These are phyloP conservation scores for Microcyclospora pomicola DNA, from an alignment of 2,329 filamentous ascomycete genomes.

Conservation along the genomic window DNA sequence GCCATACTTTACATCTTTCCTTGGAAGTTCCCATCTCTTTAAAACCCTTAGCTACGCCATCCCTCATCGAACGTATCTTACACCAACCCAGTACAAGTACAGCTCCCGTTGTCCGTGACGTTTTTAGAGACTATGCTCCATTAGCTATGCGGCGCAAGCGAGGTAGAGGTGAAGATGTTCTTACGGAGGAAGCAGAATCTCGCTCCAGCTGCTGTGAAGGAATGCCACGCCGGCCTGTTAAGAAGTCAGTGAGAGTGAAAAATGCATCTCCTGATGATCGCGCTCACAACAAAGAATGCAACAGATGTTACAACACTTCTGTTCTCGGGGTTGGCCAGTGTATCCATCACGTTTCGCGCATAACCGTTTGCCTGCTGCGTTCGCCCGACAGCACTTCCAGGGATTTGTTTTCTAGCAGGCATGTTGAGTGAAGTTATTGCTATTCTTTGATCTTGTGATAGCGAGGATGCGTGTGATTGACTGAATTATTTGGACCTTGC, in stretches of 20 bases:
- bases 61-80: too few species aligned
- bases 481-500: too few species aligned
- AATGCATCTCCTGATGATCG: background rate
- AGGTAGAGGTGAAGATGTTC: constrained; percentile 5
- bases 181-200: constrained; percentile 37
- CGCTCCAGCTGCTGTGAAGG: constrained; percentile 39
- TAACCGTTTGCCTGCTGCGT: constrained; percentile 22
- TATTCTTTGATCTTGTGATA: too few species aligned
- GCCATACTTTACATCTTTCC: too few species aligned
- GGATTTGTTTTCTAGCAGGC: constrained; percentile 15
- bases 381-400: constrained; percentile 17
- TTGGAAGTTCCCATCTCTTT: too few species aligned
- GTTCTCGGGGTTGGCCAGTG: constrained; percentile 35
- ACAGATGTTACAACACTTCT: constrained; percentile 34
- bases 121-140: too few species aligned
- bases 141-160: too few species aligned
- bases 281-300: constrained; percentile 37
- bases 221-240: constrained; percentile 37
- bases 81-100: too few species aligned
- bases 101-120: too few species aligned
- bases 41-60: too few species aligned
- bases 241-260: background rate
- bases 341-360: constrained; percentile 26
- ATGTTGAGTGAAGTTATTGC: constrained; percentile 6
- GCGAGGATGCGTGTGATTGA: too few species aligned